These are phyloP conservation scores for Solanum paucissectum DNA, from an alignment of 257 asterid genomes.

Conservation along the genomic window DNA sequence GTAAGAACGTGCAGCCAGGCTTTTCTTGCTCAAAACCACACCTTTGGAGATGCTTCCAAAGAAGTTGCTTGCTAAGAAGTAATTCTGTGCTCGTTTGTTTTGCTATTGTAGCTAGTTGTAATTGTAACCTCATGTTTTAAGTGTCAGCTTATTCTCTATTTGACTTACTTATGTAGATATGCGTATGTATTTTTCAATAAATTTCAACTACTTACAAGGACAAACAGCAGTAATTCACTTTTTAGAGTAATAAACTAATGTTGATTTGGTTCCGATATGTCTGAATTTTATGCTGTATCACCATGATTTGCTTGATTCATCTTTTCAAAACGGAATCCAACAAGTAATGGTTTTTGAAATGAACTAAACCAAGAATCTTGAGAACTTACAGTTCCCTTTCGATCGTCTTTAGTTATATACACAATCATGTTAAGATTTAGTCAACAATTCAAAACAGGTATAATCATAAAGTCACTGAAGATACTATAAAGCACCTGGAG, in stretches of 20 bases:
- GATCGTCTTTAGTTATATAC: neutral
- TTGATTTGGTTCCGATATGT: neutral
- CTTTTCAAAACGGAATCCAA: neutral
- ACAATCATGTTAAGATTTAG: neutral
- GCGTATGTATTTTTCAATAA: neutral
- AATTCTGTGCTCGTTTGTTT: slow-evolving; percentile 1
- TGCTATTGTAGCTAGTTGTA: neutral
- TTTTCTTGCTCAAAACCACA: slow-evolving; percentile 35
- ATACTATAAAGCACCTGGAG: neutral
- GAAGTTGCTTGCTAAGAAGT: slow-evolving; percentile 81
- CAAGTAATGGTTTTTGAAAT: neutral
- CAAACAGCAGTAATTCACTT: neutral
- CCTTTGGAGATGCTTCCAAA: slow-evolving; percentile 70
- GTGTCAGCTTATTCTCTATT: neutral
- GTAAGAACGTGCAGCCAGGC: slow-evolving; percentile 87
- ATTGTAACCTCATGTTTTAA: neutral
- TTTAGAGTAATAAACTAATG: neutral
- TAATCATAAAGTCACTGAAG: neutral
- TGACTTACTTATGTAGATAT: neutral
- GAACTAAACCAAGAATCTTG: neutral
- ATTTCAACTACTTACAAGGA: neutral
- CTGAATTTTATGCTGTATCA: neutral
- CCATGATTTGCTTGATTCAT: neutral
- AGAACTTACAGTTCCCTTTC: neutral
- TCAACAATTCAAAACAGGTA: neutral